phyloP scores from a whole-genome alignment of 2,329 filamentous ascomycete species.

The Thielaviopsis populi region DNA sequence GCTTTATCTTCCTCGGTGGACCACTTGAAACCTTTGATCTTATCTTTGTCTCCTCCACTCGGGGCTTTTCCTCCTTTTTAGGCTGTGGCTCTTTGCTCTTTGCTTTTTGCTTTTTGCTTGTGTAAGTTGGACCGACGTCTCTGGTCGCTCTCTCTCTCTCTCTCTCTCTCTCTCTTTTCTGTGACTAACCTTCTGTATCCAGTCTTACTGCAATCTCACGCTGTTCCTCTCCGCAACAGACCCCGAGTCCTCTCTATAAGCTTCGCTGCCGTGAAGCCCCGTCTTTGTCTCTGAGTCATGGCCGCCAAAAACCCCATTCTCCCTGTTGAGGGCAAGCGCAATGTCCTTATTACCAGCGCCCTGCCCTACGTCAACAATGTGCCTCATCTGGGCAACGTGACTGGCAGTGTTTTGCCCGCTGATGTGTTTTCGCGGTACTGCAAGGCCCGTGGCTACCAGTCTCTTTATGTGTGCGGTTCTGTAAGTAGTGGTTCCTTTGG shows the following conservation, averaged over 20 bases:
- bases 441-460: slow-evolving; percentile 63
- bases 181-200: not conserved
- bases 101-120: not conserved
- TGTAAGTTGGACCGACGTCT: not conserved
- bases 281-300: slow-evolving; percentile 14
- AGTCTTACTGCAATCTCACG: not conserved
- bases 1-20: not conserved
- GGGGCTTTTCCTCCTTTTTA: not conserved
- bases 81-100: not conserved
- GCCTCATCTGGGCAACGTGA: slow-evolving; percentile 77
- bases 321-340: slow-evolving; percentile 60
- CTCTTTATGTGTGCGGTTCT: slow-evolving; percentile 70
- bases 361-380: slow-evolving; percentile 65
- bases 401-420: slow-evolving; percentile 74
- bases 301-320: slow-evolving; percentile 32
- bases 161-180: not conserved
- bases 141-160: too few relatives aligned
- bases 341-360: slow-evolving; percentile 84
- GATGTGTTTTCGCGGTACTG: slow-evolving; percentile 76
- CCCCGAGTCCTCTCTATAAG: not conserved
- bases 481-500: slow-evolving; percentile 18
- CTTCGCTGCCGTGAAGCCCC: not conserved
- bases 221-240: not conserved
- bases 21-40: slow-evolving; percentile 1
- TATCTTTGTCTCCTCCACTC: slow-evolving; percentile 3